Percentiles rank a stretch among this genome's conserved stretches.
These are phyloP conservation scores for Coniochaeta sp. DNA, from an alignment of 2,329 filamentous ascomycete species.

Conservation along the genomic window DNA sequence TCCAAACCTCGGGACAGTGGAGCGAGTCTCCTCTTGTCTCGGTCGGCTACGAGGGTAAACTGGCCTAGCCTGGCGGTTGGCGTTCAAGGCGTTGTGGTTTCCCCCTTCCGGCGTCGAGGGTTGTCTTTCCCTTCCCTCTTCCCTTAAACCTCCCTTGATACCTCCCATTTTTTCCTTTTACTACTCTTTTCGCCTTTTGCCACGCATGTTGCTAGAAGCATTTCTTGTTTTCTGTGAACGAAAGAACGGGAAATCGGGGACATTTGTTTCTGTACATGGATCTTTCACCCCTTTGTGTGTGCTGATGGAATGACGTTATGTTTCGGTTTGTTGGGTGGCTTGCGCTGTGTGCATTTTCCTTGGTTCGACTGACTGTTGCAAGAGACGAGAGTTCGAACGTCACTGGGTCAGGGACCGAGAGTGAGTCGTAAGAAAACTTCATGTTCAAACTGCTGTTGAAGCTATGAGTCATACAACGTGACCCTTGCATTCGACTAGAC, in stretches of 20 bases:
- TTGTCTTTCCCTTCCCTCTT: background rate
- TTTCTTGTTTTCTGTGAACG: too few species aligned
- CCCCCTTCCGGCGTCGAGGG: background rate
- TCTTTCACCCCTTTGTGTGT: background rate
- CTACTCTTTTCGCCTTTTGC: background rate
- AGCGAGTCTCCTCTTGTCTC: too few species aligned
- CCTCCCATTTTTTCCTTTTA: background rate
- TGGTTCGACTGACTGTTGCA: background rate
- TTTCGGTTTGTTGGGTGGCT: background rate
- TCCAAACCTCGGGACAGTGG: too few species aligned
- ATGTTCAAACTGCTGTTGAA: too few species aligned
- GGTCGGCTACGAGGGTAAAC: too few species aligned
- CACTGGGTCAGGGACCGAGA: too few species aligned
- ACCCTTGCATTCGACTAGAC: too few species aligned
- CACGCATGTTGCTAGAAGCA: constrained; percentile 1
- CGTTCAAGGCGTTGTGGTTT: background rate
- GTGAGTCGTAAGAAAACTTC: too few species aligned
- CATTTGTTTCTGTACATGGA: background rate
- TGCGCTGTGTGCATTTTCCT: background rate
- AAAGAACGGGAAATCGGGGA: too few species aligned
- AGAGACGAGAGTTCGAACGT: too few species aligned
- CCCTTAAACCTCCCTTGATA: background rate
- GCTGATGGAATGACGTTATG: background rate
- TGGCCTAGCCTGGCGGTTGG: background rate
- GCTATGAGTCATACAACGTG: too few species aligned